Base-by-base conservation (phyloP, 148 eudicot species). In the Vaccinium macrocarpon region DNA sequence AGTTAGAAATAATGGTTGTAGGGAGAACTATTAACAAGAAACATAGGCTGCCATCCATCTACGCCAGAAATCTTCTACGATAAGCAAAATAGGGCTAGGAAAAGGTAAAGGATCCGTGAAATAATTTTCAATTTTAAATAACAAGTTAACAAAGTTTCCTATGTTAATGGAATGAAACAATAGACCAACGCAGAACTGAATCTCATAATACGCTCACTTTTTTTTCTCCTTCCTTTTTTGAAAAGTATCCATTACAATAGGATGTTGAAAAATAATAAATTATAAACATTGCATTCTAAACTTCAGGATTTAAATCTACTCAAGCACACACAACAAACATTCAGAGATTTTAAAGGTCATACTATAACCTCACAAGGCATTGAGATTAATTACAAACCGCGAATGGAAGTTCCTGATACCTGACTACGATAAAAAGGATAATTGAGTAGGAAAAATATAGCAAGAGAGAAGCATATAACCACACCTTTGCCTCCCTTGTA, bases 401-500 rank as follows among this genome's bases (percentile, higher is more conserved):
- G 27, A 5, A 42, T 18, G 48, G 23, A 55, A 57, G 76, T 72
- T 64, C 76, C 21, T 25, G n/a, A 80, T 57, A 49, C 61, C 59
- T 61, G 78, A 72, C n/a, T 55, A 50, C 21, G n/a, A 13, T 27
- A 49, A 2, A 11, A 23, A 3, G 50, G 46, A 81, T 25, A n/a
- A 48, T 75, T 7, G 38, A 48, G 25, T 5, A 62, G n/a, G 42
- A 51, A 49, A 81, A 15, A 64, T 4, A 32, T 50, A 27, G 72
- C 76, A 49, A 66, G 46, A 81, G 55, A 27, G 46, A 13, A 46
- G 23, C 14, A 25, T 23, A 48, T n/a, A 81, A 64, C 52, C 59
- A 29, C 78, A 97, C 98, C 99, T 94, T 81, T 92, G 91, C 70
- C 74, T 94, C n/a, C 99, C 98, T 46, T 90, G 89, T 52, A 94